phyloP scores from a whole-genome alignment of 345 rosid species.

The Kandelia obovata region DNA sequence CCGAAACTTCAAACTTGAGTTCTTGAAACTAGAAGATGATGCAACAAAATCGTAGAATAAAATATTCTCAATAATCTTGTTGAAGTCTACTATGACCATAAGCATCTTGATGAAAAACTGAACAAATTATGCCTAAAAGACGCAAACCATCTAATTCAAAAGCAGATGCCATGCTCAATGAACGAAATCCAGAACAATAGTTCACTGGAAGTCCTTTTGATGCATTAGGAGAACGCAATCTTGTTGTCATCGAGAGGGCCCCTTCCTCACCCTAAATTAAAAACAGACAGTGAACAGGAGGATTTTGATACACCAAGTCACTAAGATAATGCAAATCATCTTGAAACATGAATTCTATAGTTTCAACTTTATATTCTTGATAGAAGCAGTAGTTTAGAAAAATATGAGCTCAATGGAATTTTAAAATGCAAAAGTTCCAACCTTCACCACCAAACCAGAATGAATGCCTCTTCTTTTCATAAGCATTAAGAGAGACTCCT shows the following conservation, averaged over 20 bases:
- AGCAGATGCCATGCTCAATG: conserved; percentile 54
- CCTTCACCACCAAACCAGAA: conserved; percentile 95
- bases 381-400: background rate
- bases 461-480: conserved; percentile 97
- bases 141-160: conserved; percentile 72
- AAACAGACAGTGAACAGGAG: background rate
- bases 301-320: background rate
- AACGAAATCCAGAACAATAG: conserved; percentile 92
- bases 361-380: background rate
- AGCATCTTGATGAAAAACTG: background rate
- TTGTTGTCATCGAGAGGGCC: conserved; percentile 91
- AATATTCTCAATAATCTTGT: no score
- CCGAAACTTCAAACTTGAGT: conserved; percentile 9
- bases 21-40: background rate
- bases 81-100: background rate
- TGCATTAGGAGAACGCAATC: conserved; percentile 57
- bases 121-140: conserved; percentile 1
- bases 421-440: conserved; percentile 31
- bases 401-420: conserved; percentile 8
- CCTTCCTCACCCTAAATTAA: conserved; percentile 88
- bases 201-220: conserved; percentile 91
- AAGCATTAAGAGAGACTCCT: conserved; percentile 91
- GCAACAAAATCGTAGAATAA: background rate
- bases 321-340: background rate
- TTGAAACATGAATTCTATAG: background rate